Base-by-base conservation (phyloP, 2,329 filamentous ascomycete genomes). In the Penicillium sp. region DNA sequence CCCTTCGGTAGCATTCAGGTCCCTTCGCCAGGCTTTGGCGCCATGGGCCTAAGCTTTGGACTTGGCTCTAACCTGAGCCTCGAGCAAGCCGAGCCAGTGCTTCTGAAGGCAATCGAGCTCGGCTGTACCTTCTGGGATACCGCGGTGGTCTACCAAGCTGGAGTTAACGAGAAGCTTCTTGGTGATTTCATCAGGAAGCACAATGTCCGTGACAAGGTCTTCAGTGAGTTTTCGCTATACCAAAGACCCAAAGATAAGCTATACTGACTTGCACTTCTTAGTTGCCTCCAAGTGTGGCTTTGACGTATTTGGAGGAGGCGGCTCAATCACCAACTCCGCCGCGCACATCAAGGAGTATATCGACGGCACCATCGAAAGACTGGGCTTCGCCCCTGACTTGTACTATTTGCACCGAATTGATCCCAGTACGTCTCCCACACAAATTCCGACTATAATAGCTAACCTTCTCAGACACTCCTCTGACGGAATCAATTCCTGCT, bases 131-230 rank as follows among this genome's bases (percentile, higher is more conserved):
- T 77, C 55, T 77, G 75, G 75, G 75, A 78, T 34, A 79, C 76
- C n/a, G 76, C 76, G 27, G 75, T 81, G 21, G 71, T 75, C 4
- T 81, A 81, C 54, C 62, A 70, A 62, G 72, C 73, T 1, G 79
- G 79, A 34, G 71, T 79, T 11, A 81, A 82, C 46, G 79, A 81
- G 51, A 80, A 78, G 63, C 71, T 81, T 0, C 65, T 81, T 0
- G 79, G 79, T 3, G 77, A 80, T 31, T 81, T 81, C 55, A 80
- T 81, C 56, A 64, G 74, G 22, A 81, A 81, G 60, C 78, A 81
- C 64, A 78, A 81, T 46, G 68, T 78, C 9, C 76, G 79, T 1
- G 78, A 81, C 51, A 80, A 81, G 57, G 38, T 81, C n/a, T 81
- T 81, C 57, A 64, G 77, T 79, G 55, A 49, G 75, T 67, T 9